phyloP scores from a whole-genome alignment of 176 grass and related monocot species.

The Oryza glumipatula region DNA sequence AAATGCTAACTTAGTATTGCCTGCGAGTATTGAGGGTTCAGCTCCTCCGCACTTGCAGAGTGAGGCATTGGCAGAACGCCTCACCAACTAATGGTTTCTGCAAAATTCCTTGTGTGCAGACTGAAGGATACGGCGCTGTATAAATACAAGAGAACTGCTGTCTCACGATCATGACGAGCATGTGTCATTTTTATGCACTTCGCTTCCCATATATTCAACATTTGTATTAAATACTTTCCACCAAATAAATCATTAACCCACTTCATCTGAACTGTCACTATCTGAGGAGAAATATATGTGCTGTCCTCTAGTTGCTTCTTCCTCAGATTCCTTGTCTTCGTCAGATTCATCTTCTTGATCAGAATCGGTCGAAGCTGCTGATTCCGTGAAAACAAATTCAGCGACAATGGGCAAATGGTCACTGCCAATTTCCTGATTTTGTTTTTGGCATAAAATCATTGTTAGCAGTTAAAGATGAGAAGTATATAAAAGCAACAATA shows the following conservation, averaged over 20 bases:
- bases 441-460: not conserved
- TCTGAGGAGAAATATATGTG: slow-evolving; percentile 35
- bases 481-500: not conserved
- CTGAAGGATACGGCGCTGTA: not conserved
- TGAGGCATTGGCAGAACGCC: not conserved
- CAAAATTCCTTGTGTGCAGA: not conserved
- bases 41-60: too few species aligned
- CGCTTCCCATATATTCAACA: not conserved
- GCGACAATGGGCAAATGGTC: slow-evolving; percentile 82
- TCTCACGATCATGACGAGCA: not conserved
- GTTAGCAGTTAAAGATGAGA: not conserved
- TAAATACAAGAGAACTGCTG: not conserved
- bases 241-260: slow-evolving; percentile 12
- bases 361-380: not conserved
- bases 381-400: slow-evolving; percentile 70
- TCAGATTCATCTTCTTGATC: slow-evolving; percentile 22
- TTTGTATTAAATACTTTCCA: slow-evolving; percentile 9
- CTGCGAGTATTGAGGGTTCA: not conserved
- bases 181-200: not conserved
- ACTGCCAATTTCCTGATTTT: slow-evolving; percentile 79
- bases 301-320: not conserved
- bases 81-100: not conserved
- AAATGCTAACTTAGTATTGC: not conserved
- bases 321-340: slow-evolving; percentile 16
- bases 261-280: not conserved